phyloP scores from a whole-genome alignment of 1,284 basidiomycete genomes.

The Ceratobasidium papillatum region DNA sequence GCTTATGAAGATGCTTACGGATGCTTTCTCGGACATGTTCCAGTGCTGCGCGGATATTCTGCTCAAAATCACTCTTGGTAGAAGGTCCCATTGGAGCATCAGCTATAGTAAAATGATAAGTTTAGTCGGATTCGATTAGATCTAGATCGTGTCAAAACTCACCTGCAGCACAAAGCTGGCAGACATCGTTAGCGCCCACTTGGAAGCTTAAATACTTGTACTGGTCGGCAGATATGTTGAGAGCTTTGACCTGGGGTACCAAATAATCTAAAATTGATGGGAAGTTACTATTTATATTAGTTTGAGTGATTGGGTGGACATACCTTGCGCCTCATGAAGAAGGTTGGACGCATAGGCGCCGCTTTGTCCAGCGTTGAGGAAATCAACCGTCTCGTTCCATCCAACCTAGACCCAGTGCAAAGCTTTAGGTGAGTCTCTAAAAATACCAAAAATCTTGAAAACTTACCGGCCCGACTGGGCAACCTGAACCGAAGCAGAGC shows the following conservation, averaged over 20 bases:
- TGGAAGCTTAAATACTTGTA: constrained; percentile 54
- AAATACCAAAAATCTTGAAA: not conserved
- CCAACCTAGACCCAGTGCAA: constrained; percentile 27
- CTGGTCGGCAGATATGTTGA: constrained; percentile 46
- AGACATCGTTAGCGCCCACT: constrained; percentile 56
- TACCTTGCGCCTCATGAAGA: constrained; percentile 43
- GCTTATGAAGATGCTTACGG: constrained; percentile 50
- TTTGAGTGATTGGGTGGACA: not conserved
- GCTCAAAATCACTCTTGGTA: constrained; percentile 50
- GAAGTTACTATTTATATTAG: not conserved
- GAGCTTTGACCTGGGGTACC: constrained; percentile 48
- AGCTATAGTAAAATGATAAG: constrained; percentile 44
- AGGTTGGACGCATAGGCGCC: constrained; percentile 45
- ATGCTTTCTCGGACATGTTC: constrained; percentile 50
- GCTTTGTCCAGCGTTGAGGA: constrained; percentile 44
- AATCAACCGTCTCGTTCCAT: constrained; percentile 44
- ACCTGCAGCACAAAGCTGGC: constrained; percentile 53
- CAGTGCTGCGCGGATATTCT: constrained; percentile 50
- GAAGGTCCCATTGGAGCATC: constrained; percentile 46
- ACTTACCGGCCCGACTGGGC: constrained; percentile 30
- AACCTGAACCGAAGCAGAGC: constrained; percentile 44
- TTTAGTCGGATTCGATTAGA: not conserved
- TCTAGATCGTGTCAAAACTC: constrained; percentile 14
- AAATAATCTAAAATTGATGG: constrained; percentile 48
- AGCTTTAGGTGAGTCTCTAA: not conserved